phyloP scores from a whole-genome alignment of 1,139 yeast species.

The Sugiyamaella novakii region DNA sequence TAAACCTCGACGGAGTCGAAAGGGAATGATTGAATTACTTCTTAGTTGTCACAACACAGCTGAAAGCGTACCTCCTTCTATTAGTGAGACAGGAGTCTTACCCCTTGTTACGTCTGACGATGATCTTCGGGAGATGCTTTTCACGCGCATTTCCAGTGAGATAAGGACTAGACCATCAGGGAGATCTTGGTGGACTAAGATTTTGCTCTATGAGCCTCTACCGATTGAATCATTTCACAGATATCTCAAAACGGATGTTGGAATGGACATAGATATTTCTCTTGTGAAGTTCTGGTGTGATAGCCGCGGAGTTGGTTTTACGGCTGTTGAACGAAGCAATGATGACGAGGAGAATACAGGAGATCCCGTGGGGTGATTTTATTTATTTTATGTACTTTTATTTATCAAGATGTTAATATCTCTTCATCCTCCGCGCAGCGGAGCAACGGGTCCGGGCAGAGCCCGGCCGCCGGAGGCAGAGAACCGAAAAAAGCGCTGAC shows the following conservation, averaged over 20 bases:
- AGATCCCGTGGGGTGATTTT: too few species aligned
- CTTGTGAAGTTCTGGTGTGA: slow-evolving; percentile 33
- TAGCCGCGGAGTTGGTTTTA: slow-evolving; percentile 27
- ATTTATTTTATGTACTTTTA: too few species aligned
- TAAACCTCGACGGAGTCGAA: slow-evolving; percentile 24
- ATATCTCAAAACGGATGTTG: slow-evolving; percentile 23
- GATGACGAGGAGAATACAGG: not conserved
- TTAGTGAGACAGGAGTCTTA: not conserved
- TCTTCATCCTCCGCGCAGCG: too few species aligned
- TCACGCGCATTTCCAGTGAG: slow-evolving; percentile 20
- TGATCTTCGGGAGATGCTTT: slow-evolving; percentile 18
- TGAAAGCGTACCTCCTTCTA: not conserved
- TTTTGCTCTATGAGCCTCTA: slow-evolving; percentile 29
- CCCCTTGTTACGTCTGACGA: not conserved
- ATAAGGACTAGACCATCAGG: slow-evolving; percentile 21
- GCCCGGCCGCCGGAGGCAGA: too few species aligned
- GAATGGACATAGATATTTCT: slow-evolving; percentile 24
- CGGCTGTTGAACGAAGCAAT: slow-evolving; percentile 10
- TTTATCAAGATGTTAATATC: too few species aligned
- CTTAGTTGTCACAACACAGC: slow-evolving; percentile 7
- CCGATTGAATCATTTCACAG: slow-evolving; percentile 25
- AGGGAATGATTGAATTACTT: slow-evolving; percentile 23
- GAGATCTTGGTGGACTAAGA: slow-evolving; percentile 26
- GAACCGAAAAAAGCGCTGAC: too few species aligned
- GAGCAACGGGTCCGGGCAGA: too few species aligned